Evolutionary conservation across 441 rosid genomes (phyloP).

Genomic region (Erodium chrysanthum): DNA sequence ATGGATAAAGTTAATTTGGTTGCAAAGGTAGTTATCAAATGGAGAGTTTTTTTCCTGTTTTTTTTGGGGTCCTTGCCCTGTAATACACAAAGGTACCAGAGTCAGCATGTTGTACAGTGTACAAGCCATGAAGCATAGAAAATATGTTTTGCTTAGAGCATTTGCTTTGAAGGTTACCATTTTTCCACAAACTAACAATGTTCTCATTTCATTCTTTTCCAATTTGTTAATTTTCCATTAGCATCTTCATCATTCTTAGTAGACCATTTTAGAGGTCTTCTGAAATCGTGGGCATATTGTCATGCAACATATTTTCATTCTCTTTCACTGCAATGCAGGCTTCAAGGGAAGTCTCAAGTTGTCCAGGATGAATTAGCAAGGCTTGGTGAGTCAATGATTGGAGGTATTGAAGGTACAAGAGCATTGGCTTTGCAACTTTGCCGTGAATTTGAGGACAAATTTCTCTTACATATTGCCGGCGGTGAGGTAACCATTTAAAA

Average conservation of each 20-base stretch:
- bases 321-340: conserved; percentile 34
- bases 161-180: neutral
- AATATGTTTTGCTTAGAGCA: neutral
- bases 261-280: conserved; percentile 3
- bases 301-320: neutral
- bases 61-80: neutral
- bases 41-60: neutral
- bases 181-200: neutral
- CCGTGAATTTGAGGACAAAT: conserved; percentile 94
- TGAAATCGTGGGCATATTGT: neutral
- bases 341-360: conserved; percentile 77
- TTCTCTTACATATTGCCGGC: conserved; percentile 72
- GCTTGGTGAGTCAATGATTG: conserved; percentile 76
- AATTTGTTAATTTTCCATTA: neutral
- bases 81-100: neutral
- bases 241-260: neutral
- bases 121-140: neutral
- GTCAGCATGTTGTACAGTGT: neutral
- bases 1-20: neutral
- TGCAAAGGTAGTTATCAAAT: neutral
- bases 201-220: neutral
- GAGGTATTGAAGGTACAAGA: conserved; percentile 82
- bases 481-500: conserved; percentile 63
- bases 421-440: conserved; percentile 92
- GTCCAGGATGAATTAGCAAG: conserved; percentile 75